Conservation (phyloP, 2,329 filamentous ascomycete genomes). For the Penicillium nordicum region DNA sequence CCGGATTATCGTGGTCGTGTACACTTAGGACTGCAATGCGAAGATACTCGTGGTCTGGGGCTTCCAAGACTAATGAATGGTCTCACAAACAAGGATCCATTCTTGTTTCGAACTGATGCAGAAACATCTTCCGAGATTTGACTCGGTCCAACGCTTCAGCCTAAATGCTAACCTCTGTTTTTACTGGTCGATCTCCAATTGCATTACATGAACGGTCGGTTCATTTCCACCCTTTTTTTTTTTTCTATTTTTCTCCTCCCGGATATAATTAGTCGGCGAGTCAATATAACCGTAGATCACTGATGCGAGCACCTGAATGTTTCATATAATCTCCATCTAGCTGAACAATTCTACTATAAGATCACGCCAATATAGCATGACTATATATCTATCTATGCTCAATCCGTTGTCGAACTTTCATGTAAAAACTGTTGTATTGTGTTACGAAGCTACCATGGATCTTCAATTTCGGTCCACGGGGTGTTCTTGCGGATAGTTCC, state of each 20-base stretch:
- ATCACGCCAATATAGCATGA: no score
- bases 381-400: background rate
- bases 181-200: background rate
- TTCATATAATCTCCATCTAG: background rate
- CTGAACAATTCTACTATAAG: background rate
- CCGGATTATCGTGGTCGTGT: background rate
- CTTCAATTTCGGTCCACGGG: background rate
- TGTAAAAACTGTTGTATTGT: background rate
- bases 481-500: background rate
- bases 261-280: background rate
- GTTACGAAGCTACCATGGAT: background rate
- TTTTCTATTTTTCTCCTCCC: background rate
- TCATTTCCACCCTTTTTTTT: background rate
- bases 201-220: background rate
- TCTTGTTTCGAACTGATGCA: slow-evolving; percentile 10
- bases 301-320: no score
- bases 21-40: background rate
- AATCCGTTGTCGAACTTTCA: background rate
- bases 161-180: background rate
- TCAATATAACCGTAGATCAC: background rate
- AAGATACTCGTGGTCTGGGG: background rate
- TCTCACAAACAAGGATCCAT: slow-evolving; percentile 5
- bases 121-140: background rate
- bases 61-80: background rate
- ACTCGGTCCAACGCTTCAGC: background rate